These are phyloP conservation scores for Coemansia furcata DNA, from an alignment of 192 early-diverging fungal species.

Conservation along the genomic window DNA sequence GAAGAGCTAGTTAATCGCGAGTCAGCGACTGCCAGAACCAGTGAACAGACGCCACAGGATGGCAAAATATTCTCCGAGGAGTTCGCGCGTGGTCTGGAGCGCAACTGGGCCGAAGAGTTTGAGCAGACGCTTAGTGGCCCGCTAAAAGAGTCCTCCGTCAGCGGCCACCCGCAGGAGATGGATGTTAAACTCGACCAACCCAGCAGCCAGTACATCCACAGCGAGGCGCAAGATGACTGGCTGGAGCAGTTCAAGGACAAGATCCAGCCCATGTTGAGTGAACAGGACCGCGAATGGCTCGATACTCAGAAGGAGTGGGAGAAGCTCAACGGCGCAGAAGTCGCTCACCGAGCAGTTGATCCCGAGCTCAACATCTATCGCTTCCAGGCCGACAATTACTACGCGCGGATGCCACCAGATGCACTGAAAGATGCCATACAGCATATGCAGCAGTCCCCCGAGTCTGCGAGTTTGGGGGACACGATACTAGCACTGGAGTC, in stretches of 20 bases:
- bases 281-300: constrained; percentile 69
- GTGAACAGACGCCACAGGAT: constrained; percentile 38
- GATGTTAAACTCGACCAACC: constrained; percentile 58
- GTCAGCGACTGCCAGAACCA: constrained; percentile 10
- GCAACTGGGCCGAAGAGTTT: constrained; percentile 63
- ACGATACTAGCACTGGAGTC: constrained; percentile 91
- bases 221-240: constrained; percentile 59
- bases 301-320: constrained; percentile 73
- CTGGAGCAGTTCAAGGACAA: constrained; percentile 67
- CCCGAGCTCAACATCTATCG: constrained; percentile 67
- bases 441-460: constrained; percentile 55
- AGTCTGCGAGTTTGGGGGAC: constrained; percentile 69
- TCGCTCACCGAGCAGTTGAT: constrained; percentile 44
- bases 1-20: constrained; percentile 54
- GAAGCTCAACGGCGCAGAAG: constrained; percentile 43
- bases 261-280: constrained; percentile 63
- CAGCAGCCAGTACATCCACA: constrained; percentile 53
- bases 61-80: constrained; percentile 58
- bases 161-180: constrained; percentile 53
- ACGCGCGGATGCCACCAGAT: constrained; percentile 24
- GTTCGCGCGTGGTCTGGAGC: constrained; percentile 57
- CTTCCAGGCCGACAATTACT: constrained; percentile 59
- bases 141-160: constrained; percentile 44
- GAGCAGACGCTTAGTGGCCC: constrained; percentile 51
- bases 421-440: constrained; percentile 52